These are phyloP conservation scores for Phoma herbarum DNA, from an alignment of 2,329 filamentous ascomycete genomes.

Conservation along the genomic window DNA sequence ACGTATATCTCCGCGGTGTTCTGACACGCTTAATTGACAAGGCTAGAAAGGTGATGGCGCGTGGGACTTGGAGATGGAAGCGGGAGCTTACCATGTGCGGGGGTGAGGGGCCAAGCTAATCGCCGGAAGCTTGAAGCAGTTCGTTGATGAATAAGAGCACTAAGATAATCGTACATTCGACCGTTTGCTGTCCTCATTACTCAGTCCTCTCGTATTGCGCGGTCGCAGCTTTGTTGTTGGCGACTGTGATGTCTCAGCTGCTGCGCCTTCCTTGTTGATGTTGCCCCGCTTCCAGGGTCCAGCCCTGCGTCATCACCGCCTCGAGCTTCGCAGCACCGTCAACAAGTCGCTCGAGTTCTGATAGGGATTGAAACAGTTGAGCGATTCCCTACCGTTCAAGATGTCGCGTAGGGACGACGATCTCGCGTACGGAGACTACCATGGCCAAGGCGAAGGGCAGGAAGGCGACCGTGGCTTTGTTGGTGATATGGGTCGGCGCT, in stretches of 20 bases:
- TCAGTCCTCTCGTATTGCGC: slow-evolving; percentile 5
- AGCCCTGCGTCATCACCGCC: slow-evolving; percentile 19
- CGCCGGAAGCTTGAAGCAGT: background rate
- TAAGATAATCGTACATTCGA: background rate
- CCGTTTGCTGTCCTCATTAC: background rate
- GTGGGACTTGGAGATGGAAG: slow-evolving; percentile 6
- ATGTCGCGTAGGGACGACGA: slow-evolving; percentile 57
- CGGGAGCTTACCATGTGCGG: slow-evolving; percentile 14
- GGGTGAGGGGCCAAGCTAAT: slow-evolving; percentile 5
- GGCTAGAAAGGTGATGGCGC: background rate
- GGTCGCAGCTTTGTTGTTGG: slow-evolving; percentile 4
- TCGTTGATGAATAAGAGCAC: background rate
- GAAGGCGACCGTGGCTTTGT: slow-evolving; percentile 61
- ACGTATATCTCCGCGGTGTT: slow-evolving; percentile 6
- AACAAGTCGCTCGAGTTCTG: background rate
- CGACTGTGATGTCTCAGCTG: slow-evolving; percentile 18
- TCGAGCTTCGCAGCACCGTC: slow-evolving; percentile 4
- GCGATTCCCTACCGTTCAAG: slow-evolving; percentile 1
- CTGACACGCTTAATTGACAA: background rate
- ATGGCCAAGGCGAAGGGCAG: slow-evolving; percentile 50
- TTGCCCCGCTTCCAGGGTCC: slow-evolving; percentile 18
- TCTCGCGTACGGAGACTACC: slow-evolving; percentile 65
- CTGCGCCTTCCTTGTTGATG: slow-evolving; percentile 17
- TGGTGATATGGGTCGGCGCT: slow-evolving; percentile 61
- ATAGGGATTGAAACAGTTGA: background rate